phyloP scores from a whole-genome alignment of 495 filamentous ascomycete genomes.

The Durotheca rogersii region DNA sequence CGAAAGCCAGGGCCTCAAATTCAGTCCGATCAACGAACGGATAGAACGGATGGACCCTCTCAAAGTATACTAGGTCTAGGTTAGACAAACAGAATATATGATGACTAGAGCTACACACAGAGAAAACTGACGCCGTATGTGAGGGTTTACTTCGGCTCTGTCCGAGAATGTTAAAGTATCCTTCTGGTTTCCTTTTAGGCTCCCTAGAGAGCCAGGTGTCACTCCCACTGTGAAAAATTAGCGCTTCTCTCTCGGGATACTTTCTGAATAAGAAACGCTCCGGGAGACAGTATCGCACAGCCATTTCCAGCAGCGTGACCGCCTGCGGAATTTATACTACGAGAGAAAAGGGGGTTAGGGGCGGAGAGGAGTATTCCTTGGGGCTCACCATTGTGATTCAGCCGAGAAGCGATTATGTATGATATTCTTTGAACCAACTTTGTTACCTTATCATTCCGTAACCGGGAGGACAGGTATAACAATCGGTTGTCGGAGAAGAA shows the following conservation, averaged over 20 bases:
- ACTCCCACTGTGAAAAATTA: background rate
- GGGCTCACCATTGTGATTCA: conserved; percentile 11
- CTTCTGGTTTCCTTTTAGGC: conserved; percentile 1
- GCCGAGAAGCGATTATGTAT: conserved; percentile 15
- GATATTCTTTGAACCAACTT: conserved; percentile 34
- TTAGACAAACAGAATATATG: background rate
- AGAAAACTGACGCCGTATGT: conserved; percentile 9
- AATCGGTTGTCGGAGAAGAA: conserved; percentile 43
- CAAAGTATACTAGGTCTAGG: conserved; percentile 32
- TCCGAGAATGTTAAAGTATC: conserved; percentile 8
- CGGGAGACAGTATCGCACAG: too few relatives aligned
- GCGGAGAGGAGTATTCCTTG: background rate
- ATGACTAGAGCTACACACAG: background rate
- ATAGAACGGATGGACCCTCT: conserved; percentile 39
- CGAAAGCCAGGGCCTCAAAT: conserved; percentile 33
- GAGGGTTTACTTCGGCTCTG: conserved; percentile 22
- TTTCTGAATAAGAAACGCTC: background rate
- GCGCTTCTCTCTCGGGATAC: background rate
- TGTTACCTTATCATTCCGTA: conserved; percentile 35
- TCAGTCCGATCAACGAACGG: conserved; percentile 38
- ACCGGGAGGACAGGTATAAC: conserved; percentile 34
- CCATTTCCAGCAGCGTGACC: too few relatives aligned
- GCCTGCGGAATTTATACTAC: too few relatives aligned
- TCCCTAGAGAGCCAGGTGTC: background rate
- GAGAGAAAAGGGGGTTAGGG: background rate